Base-by-base conservation (phyloP, 176 grass and related monocot species). In the Oryza brachyantha region DNA sequence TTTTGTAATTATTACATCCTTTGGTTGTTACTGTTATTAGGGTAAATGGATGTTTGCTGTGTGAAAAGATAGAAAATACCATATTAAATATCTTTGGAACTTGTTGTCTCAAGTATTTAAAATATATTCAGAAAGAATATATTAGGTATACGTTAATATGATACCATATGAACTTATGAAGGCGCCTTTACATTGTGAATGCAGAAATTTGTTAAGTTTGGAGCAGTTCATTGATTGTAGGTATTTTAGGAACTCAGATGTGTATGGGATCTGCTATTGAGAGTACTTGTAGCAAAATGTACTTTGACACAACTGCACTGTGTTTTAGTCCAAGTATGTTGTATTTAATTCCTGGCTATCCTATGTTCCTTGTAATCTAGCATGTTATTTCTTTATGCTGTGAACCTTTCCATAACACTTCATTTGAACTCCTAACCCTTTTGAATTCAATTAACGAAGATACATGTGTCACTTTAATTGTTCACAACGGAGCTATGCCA, bases 241-340 rank as follows among this genome's bases (percentile, higher is more conserved):
- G 10, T 34, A 0, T 32, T 29, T 64, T 70, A 55, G 34, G 54
- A 9, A 58, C 42, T 80, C 27, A 3, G 35, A 45, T 61, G 48
- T 61, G 7, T 65, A 40, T 25, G 13, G 13, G 43, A 54, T 34
- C 28, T 28, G 42, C 31, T 46, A 59, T 26, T 74, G 48, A 9
- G 13, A 13, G 59, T 76, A 25, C n/a, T n/a, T n/a, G n/a, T 46
- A 71, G 35, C 45, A 83, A 83, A 74, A 68, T 38, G 11, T 76
- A 71, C 19, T 29, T 36, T 10, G 46, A 80, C 54, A 61, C 52
- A 74, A 46, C 13, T 17, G 37, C 27, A 26, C 38, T 61, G 1
- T 62, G 17, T 4, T 34, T 71, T 13, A 31, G 6, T 63, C 37
- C 14, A 65, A 27, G n/a, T 64, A 71, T 24, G 71, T 59, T 76